Percentiles rank a stretch among this genome's conserved stretches.
phyloP scores from a whole-genome alignment of 768 basidiomycete genomes.

The Pilatotrama ljubarskyi region DNA sequence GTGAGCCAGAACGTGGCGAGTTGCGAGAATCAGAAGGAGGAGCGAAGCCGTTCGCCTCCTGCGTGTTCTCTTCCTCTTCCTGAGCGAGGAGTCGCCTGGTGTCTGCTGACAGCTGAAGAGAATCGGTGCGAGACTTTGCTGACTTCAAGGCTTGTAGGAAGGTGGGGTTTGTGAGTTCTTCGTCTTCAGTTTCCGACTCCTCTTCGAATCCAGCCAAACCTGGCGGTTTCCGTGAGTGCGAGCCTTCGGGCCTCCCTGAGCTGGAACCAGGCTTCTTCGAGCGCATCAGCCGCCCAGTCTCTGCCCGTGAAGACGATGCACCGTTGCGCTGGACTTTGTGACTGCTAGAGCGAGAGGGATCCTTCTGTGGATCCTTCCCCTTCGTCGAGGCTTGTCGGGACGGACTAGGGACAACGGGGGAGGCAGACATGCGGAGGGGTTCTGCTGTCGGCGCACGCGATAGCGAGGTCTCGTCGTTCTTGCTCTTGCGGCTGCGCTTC shows the following conservation, averaged over 20 bases:
- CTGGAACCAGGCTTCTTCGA: neutral
- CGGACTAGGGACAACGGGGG: no score
- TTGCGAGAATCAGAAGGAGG: neutral
- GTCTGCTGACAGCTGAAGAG: neutral
- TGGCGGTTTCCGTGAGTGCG: no score
- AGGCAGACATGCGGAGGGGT: no score
- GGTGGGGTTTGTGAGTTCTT: neutral
- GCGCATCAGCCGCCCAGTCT: no score
- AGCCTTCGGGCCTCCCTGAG: no score
- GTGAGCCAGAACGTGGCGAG: neutral
- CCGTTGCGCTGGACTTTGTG: no score
- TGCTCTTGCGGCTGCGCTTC: conserved; percentile 5
- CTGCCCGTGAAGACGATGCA: no score
- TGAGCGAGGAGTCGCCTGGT: conserved; percentile 8
- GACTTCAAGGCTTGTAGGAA: neutral
- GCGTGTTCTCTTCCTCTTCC: conserved; percentile 24
- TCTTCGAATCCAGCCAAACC: neutral
- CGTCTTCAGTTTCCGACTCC: conserved; percentile 1
- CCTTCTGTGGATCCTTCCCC: no score
- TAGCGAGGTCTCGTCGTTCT: neutral
- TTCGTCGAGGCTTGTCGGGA: no score
- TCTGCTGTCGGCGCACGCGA: no score
- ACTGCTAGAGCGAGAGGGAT: no score
- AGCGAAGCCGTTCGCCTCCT: conserved; percentile 9
- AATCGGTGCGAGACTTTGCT: neutral